Conservation (phyloP, 108 stramenopile species). For the Discostella pseudostelligera region DNA sequence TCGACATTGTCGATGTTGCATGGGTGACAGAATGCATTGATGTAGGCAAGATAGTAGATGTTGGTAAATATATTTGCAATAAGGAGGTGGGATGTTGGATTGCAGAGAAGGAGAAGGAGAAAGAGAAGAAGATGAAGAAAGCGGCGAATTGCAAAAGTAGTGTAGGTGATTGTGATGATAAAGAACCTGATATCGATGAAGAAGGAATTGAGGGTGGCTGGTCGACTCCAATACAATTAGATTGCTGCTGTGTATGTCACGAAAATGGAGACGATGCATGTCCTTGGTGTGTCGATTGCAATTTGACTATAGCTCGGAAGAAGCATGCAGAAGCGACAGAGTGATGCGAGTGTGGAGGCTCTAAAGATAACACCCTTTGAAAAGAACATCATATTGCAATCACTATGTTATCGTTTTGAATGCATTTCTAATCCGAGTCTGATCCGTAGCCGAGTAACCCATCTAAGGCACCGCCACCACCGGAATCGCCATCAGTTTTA, state of each 20-base stretch:
- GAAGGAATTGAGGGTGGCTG: constrained; percentile 19
- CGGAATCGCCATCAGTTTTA: background rate
- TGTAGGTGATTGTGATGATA: constrained; percentile 11
- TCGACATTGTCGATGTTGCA: constrained; percentile 55
- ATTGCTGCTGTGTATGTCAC: constrained; percentile 77
- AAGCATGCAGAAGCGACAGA: background rate
- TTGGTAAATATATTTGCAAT: constrained; percentile 13
- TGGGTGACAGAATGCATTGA: constrained; percentile 56
- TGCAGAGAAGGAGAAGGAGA: constrained; percentile 15
- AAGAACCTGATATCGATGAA: constrained; percentile 3
- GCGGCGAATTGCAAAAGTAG: background rate
- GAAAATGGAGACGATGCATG: constrained; percentile 46
- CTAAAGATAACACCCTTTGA: too few species aligned
- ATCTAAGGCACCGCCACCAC: constrained; percentile 37
- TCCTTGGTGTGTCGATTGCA: constrained; percentile 47
- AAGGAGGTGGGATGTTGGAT: constrained; percentile 10
- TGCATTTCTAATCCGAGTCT: constrained; percentile 47
- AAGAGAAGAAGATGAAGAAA: background rate
- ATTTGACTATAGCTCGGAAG: constrained; percentile 24
- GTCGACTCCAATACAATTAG: constrained; percentile 44
- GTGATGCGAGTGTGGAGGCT: too few species aligned
- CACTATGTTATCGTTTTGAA: too few species aligned
- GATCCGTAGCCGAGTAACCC: constrained; percentile 74
- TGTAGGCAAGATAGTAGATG: constrained; percentile 14
- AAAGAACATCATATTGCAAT: too few species aligned